These are phyloP conservation scores for Cladorrhinum sp. DNA, from an alignment of 2,329 filamentous ascomycete genomes.

Conservation along the genomic window DNA sequence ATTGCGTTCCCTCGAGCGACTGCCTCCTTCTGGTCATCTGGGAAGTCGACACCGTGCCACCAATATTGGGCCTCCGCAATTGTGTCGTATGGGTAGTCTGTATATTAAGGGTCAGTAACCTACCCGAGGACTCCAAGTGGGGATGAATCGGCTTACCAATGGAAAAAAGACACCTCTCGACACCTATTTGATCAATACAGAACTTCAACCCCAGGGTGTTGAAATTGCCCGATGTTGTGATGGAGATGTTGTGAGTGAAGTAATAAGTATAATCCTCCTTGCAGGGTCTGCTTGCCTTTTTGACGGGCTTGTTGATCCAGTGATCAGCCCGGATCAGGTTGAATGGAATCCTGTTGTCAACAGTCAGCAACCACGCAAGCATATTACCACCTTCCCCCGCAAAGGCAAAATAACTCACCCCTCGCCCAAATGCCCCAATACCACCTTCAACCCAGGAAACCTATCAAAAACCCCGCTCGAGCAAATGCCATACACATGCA, in stretches of 20 bases:
- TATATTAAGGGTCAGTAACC: background rate
- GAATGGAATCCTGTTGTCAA: conserved; percentile 38
- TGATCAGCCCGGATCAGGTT: conserved; percentile 41
- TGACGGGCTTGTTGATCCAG: conserved; percentile 44
- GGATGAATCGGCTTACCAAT: conserved; percentile 34
- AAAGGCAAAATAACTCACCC: conserved; percentile 28
- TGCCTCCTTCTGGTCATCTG: conserved; percentile 28
- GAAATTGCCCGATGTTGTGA: conserved; percentile 42
- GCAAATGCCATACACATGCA: conserved; percentile 44
- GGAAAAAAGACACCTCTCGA: conserved; percentile 39
- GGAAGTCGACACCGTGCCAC: conserved; percentile 33
- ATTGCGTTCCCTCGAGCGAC: conserved; percentile 34
- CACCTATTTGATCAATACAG: conserved; percentile 39
- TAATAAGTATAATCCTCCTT: conserved; percentile 40
- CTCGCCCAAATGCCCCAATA: conserved; percentile 44
- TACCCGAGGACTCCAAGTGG: background rate
- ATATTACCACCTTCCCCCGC: background rate
- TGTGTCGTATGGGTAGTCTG: conserved; percentile 36
- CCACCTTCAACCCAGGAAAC: conserved; percentile 40
- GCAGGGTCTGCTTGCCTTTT: conserved; percentile 35
- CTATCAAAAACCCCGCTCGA: conserved; percentile 42
- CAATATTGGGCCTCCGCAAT: conserved; percentile 34
- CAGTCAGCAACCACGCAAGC: background rate
- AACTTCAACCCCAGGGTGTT: conserved; percentile 39
- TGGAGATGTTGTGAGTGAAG: conserved; percentile 40